Base-by-base conservation (phyloP, 805 yeast species). In the Clavispora vitiphila region DNA sequence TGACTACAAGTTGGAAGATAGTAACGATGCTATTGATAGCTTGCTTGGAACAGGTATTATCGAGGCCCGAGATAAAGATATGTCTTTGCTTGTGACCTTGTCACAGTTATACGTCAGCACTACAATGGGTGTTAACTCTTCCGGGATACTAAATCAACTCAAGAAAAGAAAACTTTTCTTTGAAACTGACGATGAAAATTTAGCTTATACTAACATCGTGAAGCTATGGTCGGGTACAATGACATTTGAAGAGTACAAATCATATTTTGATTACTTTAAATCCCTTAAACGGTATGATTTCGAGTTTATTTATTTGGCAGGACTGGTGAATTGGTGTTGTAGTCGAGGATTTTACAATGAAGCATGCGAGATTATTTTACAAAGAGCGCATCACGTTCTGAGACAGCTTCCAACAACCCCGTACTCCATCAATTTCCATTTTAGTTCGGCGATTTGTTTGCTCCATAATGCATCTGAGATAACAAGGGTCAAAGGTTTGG, bases 371-470 rank as follows among this genome's bases (percentile, higher is more conserved):
- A 36, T 48, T 9, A 37, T 53, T 19, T 36, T 49, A 34, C 42
- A 47, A 14, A 22, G 39, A 24, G 40, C 50, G 8, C 47, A 55
- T 47, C 50, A 51, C 24, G 45, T 58, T 20, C 42, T 52, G 47
- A 54, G 52, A 32, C 48, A 51, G 6, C 40, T 57, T 3, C 64
- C 64, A 3, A 35, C 47, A 15, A 51, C 60, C 5, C 44, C 58
- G 16, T 37, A 53, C 25, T 60, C 57, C 34, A 38, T 57, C 5
- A 55, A 56, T 25, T 58, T 50, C 39, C 55, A 57, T 43, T 51
- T 50, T 41, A 38, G 42, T 6, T 43, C 57, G 4, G 55, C 44
- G 11, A 42, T 54, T 15, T 50, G 46, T 3, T 46, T 58, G 34
- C 36, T 55, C 7, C 41, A 50, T 7, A 59, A 54, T 37, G 54